Conservation (phyloP, 73 alveolate species). For the Paramecium pentaurelia region DNA sequence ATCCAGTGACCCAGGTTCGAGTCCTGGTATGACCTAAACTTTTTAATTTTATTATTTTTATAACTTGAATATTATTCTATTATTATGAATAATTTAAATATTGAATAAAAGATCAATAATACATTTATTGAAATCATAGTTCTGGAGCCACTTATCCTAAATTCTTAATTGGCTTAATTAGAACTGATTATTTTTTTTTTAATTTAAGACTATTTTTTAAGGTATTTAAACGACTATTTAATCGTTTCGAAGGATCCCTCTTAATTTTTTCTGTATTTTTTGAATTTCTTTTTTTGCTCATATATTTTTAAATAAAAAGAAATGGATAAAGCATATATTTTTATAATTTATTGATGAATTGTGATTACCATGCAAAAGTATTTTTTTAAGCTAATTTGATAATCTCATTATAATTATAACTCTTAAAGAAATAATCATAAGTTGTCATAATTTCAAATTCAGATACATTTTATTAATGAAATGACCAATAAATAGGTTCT, state of each 20-base stretch:
- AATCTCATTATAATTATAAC: background rate
- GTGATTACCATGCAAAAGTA: background rate
- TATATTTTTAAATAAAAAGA: background rate
- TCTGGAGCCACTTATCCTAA: slow-evolving; percentile 2
- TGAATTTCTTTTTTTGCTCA: background rate
- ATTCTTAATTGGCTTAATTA: background rate
- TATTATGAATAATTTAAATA: background rate
- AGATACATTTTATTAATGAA: background rate
- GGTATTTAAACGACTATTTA: background rate
- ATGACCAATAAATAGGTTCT: slow-evolving; percentile 4
- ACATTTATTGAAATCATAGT: background rate
- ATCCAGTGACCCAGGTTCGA: slow-evolving; percentile 85
- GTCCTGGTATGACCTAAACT: slow-evolving; percentile 67
- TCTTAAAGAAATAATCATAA: background rate
- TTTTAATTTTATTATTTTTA: background rate
- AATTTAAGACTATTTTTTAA: background rate
- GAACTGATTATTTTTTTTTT: background rate
- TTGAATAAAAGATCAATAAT: background rate
- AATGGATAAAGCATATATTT: background rate
- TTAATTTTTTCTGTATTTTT: background rate
- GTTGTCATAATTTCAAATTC: background rate
- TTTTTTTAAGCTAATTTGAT: background rate
- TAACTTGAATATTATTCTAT: background rate
- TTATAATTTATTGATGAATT: background rate
- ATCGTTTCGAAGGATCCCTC: background rate